Evolutionary conservation across 306 rosid genomes (phyloP).

Genomic region (Malus sieversii): DNA sequence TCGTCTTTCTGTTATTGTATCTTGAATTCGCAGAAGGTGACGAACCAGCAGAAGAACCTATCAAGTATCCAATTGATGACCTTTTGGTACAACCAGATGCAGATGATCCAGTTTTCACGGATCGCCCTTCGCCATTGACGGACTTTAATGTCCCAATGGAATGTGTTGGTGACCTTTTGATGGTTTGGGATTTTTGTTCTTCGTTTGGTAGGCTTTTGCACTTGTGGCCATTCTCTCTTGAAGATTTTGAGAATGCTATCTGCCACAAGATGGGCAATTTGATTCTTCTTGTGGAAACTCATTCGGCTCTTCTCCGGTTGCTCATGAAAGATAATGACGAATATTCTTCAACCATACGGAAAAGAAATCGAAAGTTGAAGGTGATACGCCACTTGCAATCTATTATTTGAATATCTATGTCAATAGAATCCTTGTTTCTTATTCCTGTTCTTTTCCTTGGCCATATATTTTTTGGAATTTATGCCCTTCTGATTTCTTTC

Average conservation of each 20-base stretch:
- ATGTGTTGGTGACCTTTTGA: slow-evolving; percentile 73
- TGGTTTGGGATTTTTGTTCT: slow-evolving; percentile 89
- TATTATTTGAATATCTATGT: neutral
- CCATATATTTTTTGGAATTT: neutral
- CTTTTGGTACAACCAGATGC: slow-evolving; percentile 68
- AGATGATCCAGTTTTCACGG: slow-evolving; percentile 67
- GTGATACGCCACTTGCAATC: slow-evolving; percentile 26
- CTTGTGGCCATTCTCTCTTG: slow-evolving; percentile 73
- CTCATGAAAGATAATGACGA: slow-evolving; percentile 54
- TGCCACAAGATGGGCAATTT: slow-evolving; percentile 69
- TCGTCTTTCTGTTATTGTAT: neutral
- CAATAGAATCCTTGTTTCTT: neutral
- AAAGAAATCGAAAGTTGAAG: slow-evolving; percentile 52
- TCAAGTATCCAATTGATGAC: slow-evolving; percentile 93
- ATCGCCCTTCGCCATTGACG: slow-evolving; percentile 63
- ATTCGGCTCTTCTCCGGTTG: slow-evolving; percentile 71
- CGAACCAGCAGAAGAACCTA: slow-evolving; percentile 35
- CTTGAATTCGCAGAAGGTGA: slow-evolving; percentile 39
- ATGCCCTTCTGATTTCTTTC: neutral
- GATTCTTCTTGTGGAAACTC: slow-evolving; percentile 83
- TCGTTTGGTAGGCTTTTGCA: slow-evolving; percentile 61
- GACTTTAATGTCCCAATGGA: slow-evolving; percentile 69
- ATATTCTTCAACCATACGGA: slow-evolving; percentile 39
- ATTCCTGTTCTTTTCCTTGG: neutral
- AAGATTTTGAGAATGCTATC: slow-evolving; percentile 81